A percentile compares a stretch with the other conserved stretches of the same genome.
These are phyloP conservation scores for Sphaerulina musiva DNA, from an alignment of 2,329 filamentous ascomycete species.

Conservation along the genomic window DNA sequence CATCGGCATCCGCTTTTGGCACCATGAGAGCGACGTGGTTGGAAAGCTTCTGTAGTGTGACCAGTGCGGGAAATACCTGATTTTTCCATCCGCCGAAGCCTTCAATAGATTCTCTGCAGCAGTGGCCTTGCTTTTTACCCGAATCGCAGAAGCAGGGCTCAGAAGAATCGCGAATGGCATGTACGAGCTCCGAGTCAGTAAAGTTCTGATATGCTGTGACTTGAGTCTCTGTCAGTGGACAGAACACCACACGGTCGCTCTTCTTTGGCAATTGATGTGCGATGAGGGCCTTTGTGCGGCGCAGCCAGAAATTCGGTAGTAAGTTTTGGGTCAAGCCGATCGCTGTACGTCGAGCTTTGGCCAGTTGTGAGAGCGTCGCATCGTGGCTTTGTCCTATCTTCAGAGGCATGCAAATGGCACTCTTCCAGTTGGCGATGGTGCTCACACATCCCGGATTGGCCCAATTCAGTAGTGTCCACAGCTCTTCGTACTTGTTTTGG, in stretches of 20 bases:
- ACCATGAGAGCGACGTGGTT: constrained; percentile 90
- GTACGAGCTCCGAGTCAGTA: constrained; percentile 63
- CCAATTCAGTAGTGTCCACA: constrained; percentile 96
- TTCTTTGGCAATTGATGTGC: constrained; percentile 91
- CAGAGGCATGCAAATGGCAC: constrained; percentile 69
- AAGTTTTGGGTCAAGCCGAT: constrained; percentile 80
- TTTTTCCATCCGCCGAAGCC: constrained; percentile 63
- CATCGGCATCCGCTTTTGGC: constrained; percentile 56
- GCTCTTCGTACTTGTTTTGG: constrained; percentile 94
- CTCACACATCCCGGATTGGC: constrained; percentile 73
- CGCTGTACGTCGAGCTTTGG: constrained; percentile 71
- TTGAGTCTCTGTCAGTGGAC: constrained; percentile 77
- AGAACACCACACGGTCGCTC: constrained; percentile 90
- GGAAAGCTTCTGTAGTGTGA: constrained; percentile 75
- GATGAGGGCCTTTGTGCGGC: constrained; percentile 88
- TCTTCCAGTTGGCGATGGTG: constrained; percentile 67
- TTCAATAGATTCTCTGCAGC: constrained; percentile 59
- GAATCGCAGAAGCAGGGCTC: constrained; percentile 65
- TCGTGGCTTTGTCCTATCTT: constrained; percentile 88
- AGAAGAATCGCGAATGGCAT: constrained; percentile 60
- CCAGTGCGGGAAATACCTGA: constrained; percentile 78
- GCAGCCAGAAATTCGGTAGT: constrained; percentile 80
- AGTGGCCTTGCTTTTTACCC: constrained; percentile 69
- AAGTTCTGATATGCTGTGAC: constrained; percentile 76
- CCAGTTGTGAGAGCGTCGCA: constrained; percentile 75